These are phyloP conservation scores for Solanum commersonii DNA, from an alignment of 257 asterid species.

Conservation along the genomic window DNA sequence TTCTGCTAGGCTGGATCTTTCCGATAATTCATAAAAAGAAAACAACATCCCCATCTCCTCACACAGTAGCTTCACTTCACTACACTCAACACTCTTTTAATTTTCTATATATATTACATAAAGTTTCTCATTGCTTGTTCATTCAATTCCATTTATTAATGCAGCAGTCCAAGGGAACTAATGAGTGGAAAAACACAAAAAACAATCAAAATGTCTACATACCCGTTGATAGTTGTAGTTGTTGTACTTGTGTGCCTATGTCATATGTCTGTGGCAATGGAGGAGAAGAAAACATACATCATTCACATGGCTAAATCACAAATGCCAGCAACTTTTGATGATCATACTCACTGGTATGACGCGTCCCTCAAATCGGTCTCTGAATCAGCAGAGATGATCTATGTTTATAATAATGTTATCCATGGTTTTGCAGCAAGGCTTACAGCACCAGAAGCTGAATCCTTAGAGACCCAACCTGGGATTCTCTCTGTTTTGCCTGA, in stretches of 20 bases:
- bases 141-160: neutral
- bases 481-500: constrained; percentile 54
- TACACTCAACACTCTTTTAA: neutral
- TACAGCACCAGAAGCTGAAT: constrained; percentile 40
- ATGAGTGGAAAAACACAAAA: neutral
- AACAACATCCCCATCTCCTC: neutral
- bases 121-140: constrained; percentile 4
- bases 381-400: constrained; percentile 54
- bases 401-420: constrained; percentile 48
- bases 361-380: constrained; percentile 68
- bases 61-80: neutral
- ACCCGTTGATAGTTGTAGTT: neutral
- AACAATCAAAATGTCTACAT: neutral
- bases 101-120: neutral
- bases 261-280: constrained; percentile 7
- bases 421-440: constrained; percentile 72
- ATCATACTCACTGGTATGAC: constrained; percentile 61
- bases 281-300: constrained; percentile 45
- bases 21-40: neutral
- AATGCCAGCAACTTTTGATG: constrained; percentile 58
- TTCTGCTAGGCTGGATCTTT: neutral
- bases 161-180: neutral
- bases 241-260: constrained; percentile 10
- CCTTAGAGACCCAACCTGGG: constrained; percentile 42
- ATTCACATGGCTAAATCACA: constrained; percentile 67